These are phyloP conservation scores for Didymella arachidicola DNA, from an alignment of 2,329 filamentous ascomycete species.

Conservation along the genomic window DNA sequence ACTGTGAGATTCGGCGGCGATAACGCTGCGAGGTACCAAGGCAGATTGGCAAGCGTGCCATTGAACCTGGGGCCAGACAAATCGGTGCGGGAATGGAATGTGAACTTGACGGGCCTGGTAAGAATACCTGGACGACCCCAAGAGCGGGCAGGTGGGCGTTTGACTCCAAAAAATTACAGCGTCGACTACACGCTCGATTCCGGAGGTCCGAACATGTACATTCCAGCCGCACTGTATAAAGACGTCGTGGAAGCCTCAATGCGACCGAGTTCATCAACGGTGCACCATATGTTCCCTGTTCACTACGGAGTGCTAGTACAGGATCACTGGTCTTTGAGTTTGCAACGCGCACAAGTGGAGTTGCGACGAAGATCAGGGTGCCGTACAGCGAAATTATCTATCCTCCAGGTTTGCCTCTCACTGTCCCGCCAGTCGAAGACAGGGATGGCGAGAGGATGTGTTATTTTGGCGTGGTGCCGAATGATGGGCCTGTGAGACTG, in stretches of 20 bases:
- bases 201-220: constrained; percentile 28
- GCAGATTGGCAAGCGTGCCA: not conserved
- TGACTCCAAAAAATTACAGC: constrained; percentile 1
- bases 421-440: constrained; percentile 15
- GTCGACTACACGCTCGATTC: constrained; percentile 20
- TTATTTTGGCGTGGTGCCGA: constrained; percentile 45
- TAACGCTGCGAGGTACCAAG: not conserved
- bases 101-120: not conserved
- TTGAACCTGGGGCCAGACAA: not conserved
- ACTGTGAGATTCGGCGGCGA: constrained; percentile 5
- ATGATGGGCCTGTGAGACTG: constrained; percentile 15
- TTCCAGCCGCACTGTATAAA: constrained; percentile 22
- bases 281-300: constrained; percentile 22
- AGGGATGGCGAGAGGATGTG: constrained; percentile 21
- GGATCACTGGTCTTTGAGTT: constrained; percentile 2
- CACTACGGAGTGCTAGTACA: constrained; percentile 9
- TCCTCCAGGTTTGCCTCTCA: constrained; percentile 21
- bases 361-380: constrained; percentile 6
- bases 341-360: not conserved
- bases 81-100: not conserved
- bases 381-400: constrained; percentile 26
- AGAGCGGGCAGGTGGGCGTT: not conserved
- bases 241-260: constrained; percentile 16
- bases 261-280: constrained; percentile 13
- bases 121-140: not conserved